Percentiles rank a stretch among this genome's conserved stretches.
Evolutionary conservation across 2,329 filamentous ascomycete genomes (phyloP).

Genomic region (Graphilbum ipis-grandicollis): DNA sequence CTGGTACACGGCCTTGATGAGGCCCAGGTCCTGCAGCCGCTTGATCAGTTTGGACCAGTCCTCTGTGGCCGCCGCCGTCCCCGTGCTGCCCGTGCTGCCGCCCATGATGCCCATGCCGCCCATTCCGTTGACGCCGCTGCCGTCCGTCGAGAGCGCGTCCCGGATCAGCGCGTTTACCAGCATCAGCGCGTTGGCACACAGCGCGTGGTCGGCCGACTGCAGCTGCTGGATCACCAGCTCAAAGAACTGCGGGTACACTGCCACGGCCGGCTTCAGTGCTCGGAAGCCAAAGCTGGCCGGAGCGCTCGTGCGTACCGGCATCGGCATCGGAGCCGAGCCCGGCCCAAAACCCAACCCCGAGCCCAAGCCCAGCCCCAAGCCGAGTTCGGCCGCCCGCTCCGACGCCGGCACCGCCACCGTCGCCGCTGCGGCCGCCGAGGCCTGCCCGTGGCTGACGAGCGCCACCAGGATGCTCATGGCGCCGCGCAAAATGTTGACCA

Average conservation of each 20-base stretch:
- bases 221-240: constrained; percentile 85
- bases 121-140: constrained; percentile 1
- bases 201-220: constrained; percentile 82
- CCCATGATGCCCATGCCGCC: too few species aligned
- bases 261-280: constrained; percentile 79
- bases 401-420: too few species aligned
- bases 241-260: constrained; percentile 82
- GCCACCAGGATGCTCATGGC: constrained; percentile 94
- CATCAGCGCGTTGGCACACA: constrained; percentile 90
- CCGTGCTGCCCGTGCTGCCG: constrained; percentile 12
- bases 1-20: constrained; percentile 80
- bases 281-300: constrained; percentile 69
- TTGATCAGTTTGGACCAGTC: constrained; percentile 97
- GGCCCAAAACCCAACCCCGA: too few species aligned
- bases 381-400: neutral
- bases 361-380: constrained; percentile 3
- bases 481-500: constrained; percentile 92
- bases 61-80: constrained; percentile 21
- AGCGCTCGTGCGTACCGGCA: constrained; percentile 13
- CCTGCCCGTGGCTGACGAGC: constrained; percentile 73
- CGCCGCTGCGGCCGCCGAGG: constrained; percentile 19
- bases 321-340: too few species aligned
- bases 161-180: constrained; percentile 90
- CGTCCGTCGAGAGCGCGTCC: constrained; percentile 66
- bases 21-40: constrained; percentile 74